Evolutionary conservation across 2,329 filamentous ascomycete genomes (phyloP).

Genomic region (Ophiognomonia clavigignenti-juglandacearum): DNA sequence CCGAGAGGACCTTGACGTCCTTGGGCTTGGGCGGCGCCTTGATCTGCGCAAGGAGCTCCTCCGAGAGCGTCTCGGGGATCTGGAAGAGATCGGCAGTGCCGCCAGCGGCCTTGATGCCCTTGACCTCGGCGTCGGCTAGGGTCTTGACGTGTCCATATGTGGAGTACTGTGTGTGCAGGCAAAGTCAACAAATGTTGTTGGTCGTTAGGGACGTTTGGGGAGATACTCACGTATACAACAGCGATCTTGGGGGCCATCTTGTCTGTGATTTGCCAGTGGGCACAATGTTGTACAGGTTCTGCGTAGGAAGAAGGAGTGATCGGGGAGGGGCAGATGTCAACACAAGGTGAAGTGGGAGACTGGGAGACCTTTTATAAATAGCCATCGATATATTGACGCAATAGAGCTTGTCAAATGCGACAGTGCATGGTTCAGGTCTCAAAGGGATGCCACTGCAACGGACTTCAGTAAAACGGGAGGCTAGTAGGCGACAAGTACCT

Average conservation of each 20-base stretch:
- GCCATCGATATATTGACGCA: slow-evolving; percentile 2
- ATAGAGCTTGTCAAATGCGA: slow-evolving; percentile 5
- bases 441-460: too few relatives aligned
- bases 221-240: slow-evolving; percentile 72
- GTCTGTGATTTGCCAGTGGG: slow-evolving; percentile 23
- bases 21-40: slow-evolving; percentile 73
- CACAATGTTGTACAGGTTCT: too few relatives aligned
- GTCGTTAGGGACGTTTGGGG: background rate
- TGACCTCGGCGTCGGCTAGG: slow-evolving; percentile 85
- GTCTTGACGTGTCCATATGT: slow-evolving; percentile 87
- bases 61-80: slow-evolving; percentile 79
- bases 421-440: background rate
- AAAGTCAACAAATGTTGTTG: background rate
- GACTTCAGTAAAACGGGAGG: too few relatives aligned
- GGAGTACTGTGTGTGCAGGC: slow-evolving; percentile 62
- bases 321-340: too few relatives aligned
- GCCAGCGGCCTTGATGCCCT: slow-evolving; percentile 82
- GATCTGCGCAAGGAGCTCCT: slow-evolving; percentile 87
- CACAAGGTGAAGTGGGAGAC: too few relatives aligned
- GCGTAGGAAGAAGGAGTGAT: too few relatives aligned
- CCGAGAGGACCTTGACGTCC: slow-evolving; percentile 58
- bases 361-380: slow-evolving; percentile 6
- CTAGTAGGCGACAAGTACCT: too few relatives aligned
- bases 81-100: slow-evolving; percentile 79
- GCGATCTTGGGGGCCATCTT: slow-evolving; percentile 87